Conservation (phyloP, 768 basidiomycete species). For the Cystofilobasidium capitatum region DNA sequence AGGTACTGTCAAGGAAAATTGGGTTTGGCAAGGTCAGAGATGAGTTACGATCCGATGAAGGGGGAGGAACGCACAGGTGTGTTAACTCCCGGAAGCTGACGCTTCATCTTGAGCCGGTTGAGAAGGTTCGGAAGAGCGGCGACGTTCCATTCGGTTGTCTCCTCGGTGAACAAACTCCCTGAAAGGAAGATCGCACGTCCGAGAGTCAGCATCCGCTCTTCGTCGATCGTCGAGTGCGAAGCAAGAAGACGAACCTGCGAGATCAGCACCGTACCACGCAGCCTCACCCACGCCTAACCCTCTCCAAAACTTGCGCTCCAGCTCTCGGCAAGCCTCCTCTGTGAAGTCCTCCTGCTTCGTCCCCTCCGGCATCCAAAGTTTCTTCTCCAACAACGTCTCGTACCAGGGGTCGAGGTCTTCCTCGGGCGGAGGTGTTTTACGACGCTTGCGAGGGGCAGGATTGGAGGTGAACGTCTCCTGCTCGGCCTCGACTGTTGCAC, state of each 20-base stretch:
- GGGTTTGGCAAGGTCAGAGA: too few species aligned
- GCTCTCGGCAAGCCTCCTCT: constrained; percentile 69
- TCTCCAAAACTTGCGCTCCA: constrained; percentile 87
- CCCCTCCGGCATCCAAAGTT: constrained; percentile 18
- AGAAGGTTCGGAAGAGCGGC: constrained; percentile 77
- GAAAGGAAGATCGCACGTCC: background rate
- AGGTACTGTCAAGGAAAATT: constrained; percentile 10
- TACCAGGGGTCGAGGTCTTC: constrained; percentile 7
- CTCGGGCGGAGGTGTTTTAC: background rate
- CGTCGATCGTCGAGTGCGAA: too few species aligned
- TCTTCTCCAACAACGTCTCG: constrained; percentile 10
- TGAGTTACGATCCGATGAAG: background rate
- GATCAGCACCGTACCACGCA: constrained; percentile 98
- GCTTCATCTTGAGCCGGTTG: constrained; percentile 56
- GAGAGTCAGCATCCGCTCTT: too few species aligned
- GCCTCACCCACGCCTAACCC: constrained; percentile 77
- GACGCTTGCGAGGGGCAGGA: background rate
- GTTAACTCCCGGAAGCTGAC: constrained; percentile 86
- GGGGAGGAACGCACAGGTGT: constrained; percentile 49
- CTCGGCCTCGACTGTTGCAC: background rate
- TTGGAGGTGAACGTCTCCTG: background rate
- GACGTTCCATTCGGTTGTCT: constrained; percentile 86
- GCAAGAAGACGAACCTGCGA: constrained; percentile 63
- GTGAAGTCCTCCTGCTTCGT: constrained; percentile 58
- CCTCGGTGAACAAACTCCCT: constrained; percentile 52